These are phyloP conservation scores for Neolentinus lepideus DNA, from an alignment of 1,284 basidiomycete genomes.

Conservation along the genomic window DNA sequence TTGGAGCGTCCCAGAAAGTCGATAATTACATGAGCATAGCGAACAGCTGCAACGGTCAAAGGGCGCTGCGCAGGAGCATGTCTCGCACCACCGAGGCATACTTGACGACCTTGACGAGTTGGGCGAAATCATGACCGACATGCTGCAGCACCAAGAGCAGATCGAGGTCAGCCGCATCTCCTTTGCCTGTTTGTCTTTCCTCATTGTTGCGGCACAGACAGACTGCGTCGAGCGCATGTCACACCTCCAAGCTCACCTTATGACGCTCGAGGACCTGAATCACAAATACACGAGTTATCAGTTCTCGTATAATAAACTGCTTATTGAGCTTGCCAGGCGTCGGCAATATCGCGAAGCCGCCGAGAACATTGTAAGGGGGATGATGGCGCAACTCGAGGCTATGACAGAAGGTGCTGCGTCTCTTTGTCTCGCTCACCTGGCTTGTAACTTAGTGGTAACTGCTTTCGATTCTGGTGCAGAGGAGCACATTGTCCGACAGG, in stretches of 20 bases:
- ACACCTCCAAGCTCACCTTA: conserved; percentile 32
- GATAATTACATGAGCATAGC: conserved; percentile 22
- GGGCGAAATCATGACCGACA: conserved; percentile 69
- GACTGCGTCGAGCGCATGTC: conserved; percentile 45
- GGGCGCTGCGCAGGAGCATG: conserved; percentile 31
- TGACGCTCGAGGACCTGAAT: conserved; percentile 43
- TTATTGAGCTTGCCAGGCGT: conserved; percentile 67
- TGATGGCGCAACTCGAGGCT: conserved; percentile 51
- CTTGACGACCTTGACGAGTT: conserved; percentile 68
- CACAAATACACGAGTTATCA: conserved; percentile 59
- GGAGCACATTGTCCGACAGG: conserved; percentile 52
- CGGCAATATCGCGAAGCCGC: conserved; percentile 55
- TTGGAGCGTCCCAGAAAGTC: neutral
- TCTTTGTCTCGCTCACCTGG: neutral
- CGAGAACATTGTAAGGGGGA: conserved; percentile 56
- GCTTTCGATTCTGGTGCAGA: conserved; percentile 43
- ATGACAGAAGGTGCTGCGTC: conserved; percentile 61
- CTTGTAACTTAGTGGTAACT: neutral
- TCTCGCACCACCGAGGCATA: conserved; percentile 38
- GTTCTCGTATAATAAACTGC: conserved; percentile 61
- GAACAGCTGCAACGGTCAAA: conserved; percentile 41
- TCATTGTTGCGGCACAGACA: conserved; percentile 23
- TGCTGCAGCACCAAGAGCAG: conserved; percentile 58
- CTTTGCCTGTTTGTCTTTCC: neutral
- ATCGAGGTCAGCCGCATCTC: conserved; percentile 45